phyloP scores from a whole-genome alignment of 2,329 filamentous ascomycete genomes.

The Penicillium sp. region DNA sequence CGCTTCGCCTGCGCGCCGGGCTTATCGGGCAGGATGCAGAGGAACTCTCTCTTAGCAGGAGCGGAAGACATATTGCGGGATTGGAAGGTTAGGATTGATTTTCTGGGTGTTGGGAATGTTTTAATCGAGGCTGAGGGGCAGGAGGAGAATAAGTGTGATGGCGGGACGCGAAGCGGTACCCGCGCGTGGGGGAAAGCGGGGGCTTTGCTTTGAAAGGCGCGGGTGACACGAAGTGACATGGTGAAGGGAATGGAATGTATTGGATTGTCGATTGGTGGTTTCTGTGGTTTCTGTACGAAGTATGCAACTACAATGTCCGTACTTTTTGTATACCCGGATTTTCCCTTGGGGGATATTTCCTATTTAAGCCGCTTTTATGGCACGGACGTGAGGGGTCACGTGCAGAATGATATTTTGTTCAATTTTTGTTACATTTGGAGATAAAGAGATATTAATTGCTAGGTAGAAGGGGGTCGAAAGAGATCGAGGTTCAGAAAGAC shows the following conservation, averaged over 20 bases:
- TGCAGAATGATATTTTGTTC: neutral
- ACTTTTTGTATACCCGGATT: neutral
- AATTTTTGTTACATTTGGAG: neutral
- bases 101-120: neutral
- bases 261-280: neutral
- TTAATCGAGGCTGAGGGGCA: slow-evolving; percentile 4
- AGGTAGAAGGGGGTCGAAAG: neutral
- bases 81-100: neutral
- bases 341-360: neutral
- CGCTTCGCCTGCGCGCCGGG: slow-evolving; percentile 61
- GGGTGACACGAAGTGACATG: slow-evolving; percentile 2
- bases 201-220: slow-evolving; percentile 3
- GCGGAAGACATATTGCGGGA: slow-evolving; percentile 27
- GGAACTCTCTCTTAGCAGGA: slow-evolving; percentile 59
- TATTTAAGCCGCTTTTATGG: neutral
- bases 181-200: slow-evolving; percentile 27
- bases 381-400: neutral
- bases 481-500: neutral
- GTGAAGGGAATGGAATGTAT: neutral
- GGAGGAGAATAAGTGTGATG: slow-evolving; percentile 3
- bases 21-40: slow-evolving; percentile 68
- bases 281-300: neutral
- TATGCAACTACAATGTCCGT: neutral
- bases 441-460: neutral
- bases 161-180: slow-evolving; percentile 15